Conservation (phyloP, 495 filamentous ascomycete species). For the Apodospora peruviana region DNA sequence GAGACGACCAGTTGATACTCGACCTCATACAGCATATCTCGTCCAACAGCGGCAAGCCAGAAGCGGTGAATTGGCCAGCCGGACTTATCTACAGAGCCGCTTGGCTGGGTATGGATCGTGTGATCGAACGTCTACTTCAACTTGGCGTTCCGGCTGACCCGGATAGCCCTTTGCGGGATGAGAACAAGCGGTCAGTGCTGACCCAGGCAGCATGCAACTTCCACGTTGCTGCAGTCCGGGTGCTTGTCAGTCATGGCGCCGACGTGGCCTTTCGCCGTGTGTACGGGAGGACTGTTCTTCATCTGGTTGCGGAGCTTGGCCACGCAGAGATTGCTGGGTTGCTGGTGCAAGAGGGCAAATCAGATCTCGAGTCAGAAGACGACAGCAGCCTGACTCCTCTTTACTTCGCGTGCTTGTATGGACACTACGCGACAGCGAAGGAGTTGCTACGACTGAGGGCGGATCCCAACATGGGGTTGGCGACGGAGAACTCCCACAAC, state of each 20-base stretch:
- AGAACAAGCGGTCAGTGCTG: background rate
- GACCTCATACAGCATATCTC: background rate
- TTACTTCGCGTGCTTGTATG: constrained; percentile 2
- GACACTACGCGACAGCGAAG: background rate
- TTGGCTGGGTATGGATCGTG: constrained; percentile 2
- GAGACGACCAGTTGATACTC: constrained; percentile 1
- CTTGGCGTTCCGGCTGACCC: background rate
- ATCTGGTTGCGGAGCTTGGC: background rate
- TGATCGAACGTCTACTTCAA: constrained; percentile 2
- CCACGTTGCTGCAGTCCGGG: constrained; percentile 2
- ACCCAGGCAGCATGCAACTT: background rate
- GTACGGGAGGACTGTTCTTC: background rate
- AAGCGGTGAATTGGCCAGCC: background rate
- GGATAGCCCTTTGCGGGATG: background rate
- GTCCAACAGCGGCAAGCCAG: background rate
- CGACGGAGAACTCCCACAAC: background rate
- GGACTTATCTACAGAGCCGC: background rate
- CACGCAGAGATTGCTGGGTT: constrained; percentile 1
- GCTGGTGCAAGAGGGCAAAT: constrained; percentile 2
- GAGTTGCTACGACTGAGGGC: background rate
- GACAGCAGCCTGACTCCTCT: background rate
- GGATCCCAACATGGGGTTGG: constrained; percentile 2
- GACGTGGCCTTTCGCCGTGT: background rate
- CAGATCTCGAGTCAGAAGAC: background rate
- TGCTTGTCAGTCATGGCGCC: constrained; percentile 1